Percentiles rank a stretch among this genome's conserved stretches.
Conservation (phyloP, 225 moss, liverwort and hornwort species). For the Asterella californica region DNA sequence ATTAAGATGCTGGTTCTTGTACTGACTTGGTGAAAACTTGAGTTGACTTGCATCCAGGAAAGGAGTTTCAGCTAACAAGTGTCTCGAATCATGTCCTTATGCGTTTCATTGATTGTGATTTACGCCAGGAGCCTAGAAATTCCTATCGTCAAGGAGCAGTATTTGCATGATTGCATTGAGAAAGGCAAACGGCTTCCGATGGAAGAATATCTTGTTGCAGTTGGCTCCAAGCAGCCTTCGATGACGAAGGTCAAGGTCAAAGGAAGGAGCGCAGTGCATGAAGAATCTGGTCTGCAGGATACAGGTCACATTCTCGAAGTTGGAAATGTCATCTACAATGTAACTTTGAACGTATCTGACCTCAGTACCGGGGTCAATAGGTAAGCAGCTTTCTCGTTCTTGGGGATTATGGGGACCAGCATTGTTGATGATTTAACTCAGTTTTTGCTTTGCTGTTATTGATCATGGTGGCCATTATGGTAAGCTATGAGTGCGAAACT, state of each 20-base stretch:
- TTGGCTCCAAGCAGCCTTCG: conserved; percentile 44
- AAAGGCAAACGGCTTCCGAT: conserved; percentile 58
- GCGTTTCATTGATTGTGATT: neutral
- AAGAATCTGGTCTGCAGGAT: conserved; percentile 84
- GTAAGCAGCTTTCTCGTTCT: conserved; percentile 31
- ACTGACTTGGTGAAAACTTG: neutral
- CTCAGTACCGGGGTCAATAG: conserved; percentile 87
- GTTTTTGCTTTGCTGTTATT: neutral
- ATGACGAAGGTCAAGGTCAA: conserved; percentile 90
- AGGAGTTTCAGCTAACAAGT: neutral
- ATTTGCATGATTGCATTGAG: conserved; percentile 71
- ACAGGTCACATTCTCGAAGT: conserved; percentile 89
- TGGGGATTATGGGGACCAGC: neutral
- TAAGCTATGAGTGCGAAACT: no score
- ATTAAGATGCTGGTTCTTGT: neutral
- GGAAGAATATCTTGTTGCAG: conserved; percentile 60
- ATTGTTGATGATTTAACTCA: no score
- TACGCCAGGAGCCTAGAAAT: conserved; percentile 35
- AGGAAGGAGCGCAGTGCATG: conserved; percentile 95
- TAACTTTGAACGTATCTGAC: conserved; percentile 87
- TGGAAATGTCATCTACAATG: conserved; percentile 70
- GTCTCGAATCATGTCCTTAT: neutral
- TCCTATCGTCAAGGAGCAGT: conserved; percentile 83
- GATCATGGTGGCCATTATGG: no score
- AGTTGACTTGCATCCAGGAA: neutral